These are phyloP conservation scores for Globisporangium lucens DNA, from an alignment of 352 stramenopile species.

Conservation along the genomic window DNA sequence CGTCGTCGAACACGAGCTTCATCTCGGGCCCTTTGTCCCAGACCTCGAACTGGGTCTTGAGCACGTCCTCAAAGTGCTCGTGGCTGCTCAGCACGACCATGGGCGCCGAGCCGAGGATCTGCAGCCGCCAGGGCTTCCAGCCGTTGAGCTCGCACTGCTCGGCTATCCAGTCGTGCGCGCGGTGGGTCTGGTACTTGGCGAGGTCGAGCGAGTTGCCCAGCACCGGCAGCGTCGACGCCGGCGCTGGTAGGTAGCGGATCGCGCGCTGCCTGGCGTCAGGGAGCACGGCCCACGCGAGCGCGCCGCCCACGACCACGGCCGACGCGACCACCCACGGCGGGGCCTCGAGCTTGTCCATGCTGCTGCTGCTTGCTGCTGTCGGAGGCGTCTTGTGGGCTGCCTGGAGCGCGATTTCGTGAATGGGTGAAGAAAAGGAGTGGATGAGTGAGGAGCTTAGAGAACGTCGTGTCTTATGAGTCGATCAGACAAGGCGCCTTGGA, in stretches of 20 bases:
- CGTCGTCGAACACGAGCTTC: slow-evolving; percentile 36
- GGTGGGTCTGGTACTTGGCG: slow-evolving; percentile 32
- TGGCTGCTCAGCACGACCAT: slow-evolving; percentile 37
- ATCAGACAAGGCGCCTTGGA: too few species aligned
- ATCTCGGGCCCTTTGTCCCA: slow-evolving; percentile 61
- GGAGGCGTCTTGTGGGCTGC: neutral
- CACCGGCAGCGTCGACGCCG: slow-evolving; percentile 34
- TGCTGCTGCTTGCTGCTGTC: neutral
- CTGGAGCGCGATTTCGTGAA: neutral
- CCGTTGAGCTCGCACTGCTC: slow-evolving; percentile 37
- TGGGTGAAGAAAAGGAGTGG: neutral
- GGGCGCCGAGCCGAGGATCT: slow-evolving; percentile 30
- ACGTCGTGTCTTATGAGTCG: too few species aligned
- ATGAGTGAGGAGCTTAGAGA: neutral
- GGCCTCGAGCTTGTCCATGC: neutral
- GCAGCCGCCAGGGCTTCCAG: slow-evolving; percentile 36
- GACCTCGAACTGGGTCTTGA: slow-evolving; percentile 60
- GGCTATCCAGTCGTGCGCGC: slow-evolving; percentile 46
- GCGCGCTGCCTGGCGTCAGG: slow-evolving; percentile 13
- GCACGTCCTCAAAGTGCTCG: slow-evolving; percentile 39
- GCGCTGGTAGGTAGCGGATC: slow-evolving; percentile 25
- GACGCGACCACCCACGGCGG: neutral
- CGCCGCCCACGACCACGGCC: slow-evolving; percentile 3
- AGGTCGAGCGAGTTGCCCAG: slow-evolving; percentile 50
- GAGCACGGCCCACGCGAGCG: slow-evolving; percentile 8